These are phyloP conservation scores for Penicillium sp. DNA, from an alignment of 2,329 filamentous ascomycete species.

Conservation along the genomic window DNA sequence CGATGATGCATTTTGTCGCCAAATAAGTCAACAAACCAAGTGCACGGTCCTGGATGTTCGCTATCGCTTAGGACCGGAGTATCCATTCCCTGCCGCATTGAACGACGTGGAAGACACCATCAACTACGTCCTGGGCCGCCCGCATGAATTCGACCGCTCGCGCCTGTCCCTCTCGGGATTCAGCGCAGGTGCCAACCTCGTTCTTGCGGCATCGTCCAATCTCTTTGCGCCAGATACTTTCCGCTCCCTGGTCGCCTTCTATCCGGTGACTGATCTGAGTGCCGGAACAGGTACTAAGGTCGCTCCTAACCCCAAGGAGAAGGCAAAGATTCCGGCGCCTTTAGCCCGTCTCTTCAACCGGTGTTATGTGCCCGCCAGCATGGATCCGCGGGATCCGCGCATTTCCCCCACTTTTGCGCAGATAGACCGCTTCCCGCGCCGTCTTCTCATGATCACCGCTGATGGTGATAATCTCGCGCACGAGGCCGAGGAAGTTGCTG, in stretches of 20 bases:
- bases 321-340: slow-evolving; percentile 19
- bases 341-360: slow-evolving; percentile 30
- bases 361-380: slow-evolving; percentile 27
- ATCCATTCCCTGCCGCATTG: slow-evolving; percentile 42
- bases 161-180: slow-evolving; percentile 43
- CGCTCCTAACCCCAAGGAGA: slow-evolving; percentile 22
- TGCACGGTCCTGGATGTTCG: slow-evolving; percentile 39
- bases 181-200: slow-evolving; percentile 46
- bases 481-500: slow-evolving; percentile 33
- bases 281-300: slow-evolving; percentile 19
- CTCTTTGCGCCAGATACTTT: slow-evolving; percentile 34
- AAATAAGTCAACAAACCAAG: slow-evolving; percentile 24
- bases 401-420: slow-evolving; percentile 33
- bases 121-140: slow-evolving; percentile 35
- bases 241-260: slow-evolving; percentile 34
- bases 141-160: slow-evolving; percentile 34
- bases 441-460: slow-evolving; percentile 33
- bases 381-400: slow-evolving; percentile 32
- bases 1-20: slow-evolving; percentile 33
- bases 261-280: slow-evolving; percentile 30
- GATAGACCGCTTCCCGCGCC: slow-evolving; percentile 27
- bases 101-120: slow-evolving; percentile 44
- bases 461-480: slow-evolving; percentile 30
- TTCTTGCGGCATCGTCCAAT: slow-evolving; percentile 32
- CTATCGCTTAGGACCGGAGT: slow-evolving; percentile 44